Base-by-base conservation (phyloP, 2,329 filamentous ascomycete species). In the Colletotrichum caudatum region DNA sequence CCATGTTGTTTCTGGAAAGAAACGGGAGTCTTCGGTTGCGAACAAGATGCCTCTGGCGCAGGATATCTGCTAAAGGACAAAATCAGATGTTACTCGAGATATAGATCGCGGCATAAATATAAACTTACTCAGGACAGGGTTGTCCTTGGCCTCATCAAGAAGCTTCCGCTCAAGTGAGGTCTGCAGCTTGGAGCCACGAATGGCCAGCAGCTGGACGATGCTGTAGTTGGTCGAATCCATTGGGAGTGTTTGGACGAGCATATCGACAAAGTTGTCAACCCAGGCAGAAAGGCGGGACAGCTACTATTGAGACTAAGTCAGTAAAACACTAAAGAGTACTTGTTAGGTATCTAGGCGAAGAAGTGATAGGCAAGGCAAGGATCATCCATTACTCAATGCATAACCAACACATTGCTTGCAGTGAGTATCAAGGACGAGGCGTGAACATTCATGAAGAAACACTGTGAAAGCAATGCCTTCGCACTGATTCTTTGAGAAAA, bases 221-320 rank as follows among this genome's bases (percentile, higher is more conserved):
- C 35, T 72, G 62, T 73, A 73, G 56, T 37, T 35, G 29, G n/a
- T 58, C 37, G 39, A 53, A 53, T 62, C 68, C 71, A 73, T 73
- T n/a, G 64, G 6, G 48, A 14, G 5, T 23, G 18, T 29, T 26
- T 51, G 37, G 11, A 57, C 46, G 29, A 54, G 18, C 41, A 41
- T 44, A 56, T 23, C 56, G 29, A 66, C 35, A 46, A 59, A 44
- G 41, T 5, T 46, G 16, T 18, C 14, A 26, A 18, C 63, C 18
- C 26, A 37, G 23, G 48, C 37, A 53, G 20, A 26, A 35, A 53
- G 12, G 16, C 26, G 9, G n/a, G 53, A 23, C 18, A 29, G 23
- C 26, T 20, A 54, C 37, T 44, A 26, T 44, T 41, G 37, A 54
- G 33, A 5, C 23, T 37, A 26, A 14, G 50, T 67, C 39, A 67